phyloP scores from a whole-genome alignment of 2,329 filamentous ascomycete species.

The Didymella sp. region DNA sequence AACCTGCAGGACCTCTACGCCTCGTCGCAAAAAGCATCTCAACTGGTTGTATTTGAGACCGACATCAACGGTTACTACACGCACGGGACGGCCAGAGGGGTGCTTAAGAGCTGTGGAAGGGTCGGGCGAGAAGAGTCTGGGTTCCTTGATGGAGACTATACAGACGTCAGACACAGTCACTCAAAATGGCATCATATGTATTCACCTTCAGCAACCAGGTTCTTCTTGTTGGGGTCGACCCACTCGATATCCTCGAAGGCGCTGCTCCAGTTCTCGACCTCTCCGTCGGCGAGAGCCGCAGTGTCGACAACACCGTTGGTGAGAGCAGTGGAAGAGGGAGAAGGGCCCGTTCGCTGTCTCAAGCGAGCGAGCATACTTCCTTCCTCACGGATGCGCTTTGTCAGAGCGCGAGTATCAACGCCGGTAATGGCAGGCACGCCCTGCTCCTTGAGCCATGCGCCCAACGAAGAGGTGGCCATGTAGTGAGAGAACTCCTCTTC shows the following conservation, averaged over 20 bases:
- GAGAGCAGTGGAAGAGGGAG: slow-evolving; percentile 36
- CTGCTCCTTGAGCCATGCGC: slow-evolving; percentile 95
- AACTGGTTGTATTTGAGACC: slow-evolving; percentile 99
- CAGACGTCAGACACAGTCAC: slow-evolving; percentile 30
- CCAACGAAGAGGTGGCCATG: slow-evolving; percentile 87
- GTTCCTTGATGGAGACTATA: slow-evolving; percentile 84
- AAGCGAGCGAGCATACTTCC: slow-evolving; percentile 96
- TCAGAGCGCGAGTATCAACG: slow-evolving; percentile 90
- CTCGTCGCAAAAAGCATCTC: slow-evolving; percentile 86
- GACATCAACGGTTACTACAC: slow-evolving; percentile 92
- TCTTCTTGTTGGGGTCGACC: slow-evolving; percentile 90
- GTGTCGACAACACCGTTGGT: slow-evolving; percentile 51
- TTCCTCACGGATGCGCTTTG: slow-evolving; percentile 90
- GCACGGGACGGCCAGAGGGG: slow-evolving; percentile 83
- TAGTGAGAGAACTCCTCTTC: slow-evolving; percentile 97
- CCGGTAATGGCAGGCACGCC: slow-evolving; percentile 92
- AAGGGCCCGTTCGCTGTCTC: slow-evolving; percentile 70
- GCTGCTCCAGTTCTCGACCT: slow-evolving; percentile 53
- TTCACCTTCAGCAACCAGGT: slow-evolving; percentile 93
- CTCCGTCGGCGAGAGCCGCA: slow-evolving; percentile 41
- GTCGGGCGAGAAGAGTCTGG: slow-evolving; percentile 83
- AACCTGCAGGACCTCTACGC: slow-evolving; percentile 91
- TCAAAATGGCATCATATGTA: slow-evolving; percentile 11
- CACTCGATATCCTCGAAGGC: slow-evolving; percentile 84
- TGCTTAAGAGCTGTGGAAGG: slow-evolving; percentile 77